Evolutionary conservation across 2,329 filamentous ascomycete genomes (phyloP), one percentile per base, ranked within the genome.

Genomic region (Penicillium psychrosexuale): DNA sequence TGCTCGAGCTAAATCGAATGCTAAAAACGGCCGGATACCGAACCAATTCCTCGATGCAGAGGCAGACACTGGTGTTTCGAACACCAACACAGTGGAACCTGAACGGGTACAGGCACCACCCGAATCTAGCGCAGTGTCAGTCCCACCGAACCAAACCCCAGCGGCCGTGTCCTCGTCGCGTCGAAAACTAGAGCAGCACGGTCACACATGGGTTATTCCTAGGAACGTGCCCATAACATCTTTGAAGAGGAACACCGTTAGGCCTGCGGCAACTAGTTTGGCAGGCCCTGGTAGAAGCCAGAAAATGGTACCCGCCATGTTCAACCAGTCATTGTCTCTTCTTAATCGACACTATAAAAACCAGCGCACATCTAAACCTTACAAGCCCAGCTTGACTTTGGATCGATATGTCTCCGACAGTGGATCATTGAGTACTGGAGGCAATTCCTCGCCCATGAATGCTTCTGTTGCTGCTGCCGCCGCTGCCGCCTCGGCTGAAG

Each of bases 171-270:
- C 36, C 17, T 37, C 60, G 8, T 27, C 45, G 5, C 33, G 27
- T 4, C 52, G n/a, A 22, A 59, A 61, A n/a, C 39, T 48, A 27
- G 59, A 64, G 46, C 56, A 60, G 28, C 60, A 53, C 51, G 65
- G 65, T 8, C 58, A 69, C 28, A 66, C 69, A 52, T 75, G 72
- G 69, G 56, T 74, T 22, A 55, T 73, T 47, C 66, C 66, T 42
- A 64, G 69, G 48, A 69, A 70, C 38, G 57, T 69, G 54, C 70
- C 66, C 3, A 64, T 75, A 27, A 68, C 72, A 28, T 75, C 74
- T 9, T 54, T 77, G 19, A 69, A 62, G 46, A 65, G 72, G 51
- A 70, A 67, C 36, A 60, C 54, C 46, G 61, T 67, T 47, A 66
- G 75, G 30, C 73, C 74, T 33, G 74, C 68, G n/a, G 65, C 63